Evolutionary conservation across 2,329 filamentous ascomycete genomes (phyloP).

Genomic region (Dothistroma septosporum): DNA sequence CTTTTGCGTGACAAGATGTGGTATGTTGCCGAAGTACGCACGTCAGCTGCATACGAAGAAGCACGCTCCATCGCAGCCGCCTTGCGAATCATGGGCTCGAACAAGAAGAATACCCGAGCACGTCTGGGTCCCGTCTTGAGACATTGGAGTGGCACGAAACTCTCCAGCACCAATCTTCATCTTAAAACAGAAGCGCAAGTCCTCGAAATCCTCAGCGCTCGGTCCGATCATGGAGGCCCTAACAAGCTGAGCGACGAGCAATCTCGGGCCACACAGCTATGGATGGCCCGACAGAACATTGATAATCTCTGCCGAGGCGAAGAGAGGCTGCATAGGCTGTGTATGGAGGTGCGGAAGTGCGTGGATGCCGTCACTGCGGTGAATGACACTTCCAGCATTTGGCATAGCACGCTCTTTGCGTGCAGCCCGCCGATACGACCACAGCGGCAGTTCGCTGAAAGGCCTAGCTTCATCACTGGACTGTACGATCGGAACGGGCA

Average conservation of each 20-base stretch:
- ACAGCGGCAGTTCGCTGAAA: conserved; percentile 2
- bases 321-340: conserved; percentile 90
- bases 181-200: conserved; percentile 79
- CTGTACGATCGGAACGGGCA: conserved; percentile 13
- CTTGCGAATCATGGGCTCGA: conserved; percentile 80
- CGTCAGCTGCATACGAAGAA: conserved; percentile 82
- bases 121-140: conserved; percentile 39
- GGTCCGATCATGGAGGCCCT: conserved; percentile 77
- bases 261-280: conserved; percentile 75
- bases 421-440: conserved; percentile 47
- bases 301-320: conserved; percentile 95
- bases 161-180: conserved; percentile 57
- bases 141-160: conserved; percentile 42
- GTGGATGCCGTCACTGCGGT: conserved; percentile 75
- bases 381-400: conserved; percentile 79
- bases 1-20: conserved; percentile 83
- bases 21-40: conserved; percentile 92
- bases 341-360: conserved; percentile 81
- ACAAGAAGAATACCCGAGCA: conserved; percentile 40
- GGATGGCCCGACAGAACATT: conserved; percentile 75
- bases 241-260: conserved; percentile 97
- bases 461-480: conserved; percentile 10
- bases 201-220: conserved; percentile 79
- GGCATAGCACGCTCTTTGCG: conserved; percentile 85
- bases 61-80: conserved; percentile 81